A percentile compares a stretch with the other conserved stretches of the same genome.
Evolutionary conservation across 2,329 filamentous ascomycete genomes (phyloP).

Genomic region (Xylariaceae sp.): DNA sequence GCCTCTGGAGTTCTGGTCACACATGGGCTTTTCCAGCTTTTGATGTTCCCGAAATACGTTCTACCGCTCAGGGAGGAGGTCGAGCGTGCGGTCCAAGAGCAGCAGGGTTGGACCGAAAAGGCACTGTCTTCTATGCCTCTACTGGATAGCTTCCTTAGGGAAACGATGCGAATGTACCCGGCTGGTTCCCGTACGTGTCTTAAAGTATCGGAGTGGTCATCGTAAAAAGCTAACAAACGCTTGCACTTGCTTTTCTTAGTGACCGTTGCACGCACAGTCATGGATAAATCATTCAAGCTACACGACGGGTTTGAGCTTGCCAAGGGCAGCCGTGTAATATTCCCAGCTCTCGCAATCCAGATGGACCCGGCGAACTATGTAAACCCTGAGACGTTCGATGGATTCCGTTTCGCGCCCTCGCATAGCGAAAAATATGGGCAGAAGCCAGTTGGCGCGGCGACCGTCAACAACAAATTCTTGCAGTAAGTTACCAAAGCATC

Average conservation of each 20-base stretch:
- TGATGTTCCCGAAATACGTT: not conserved
- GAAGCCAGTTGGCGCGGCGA: too few relatives aligned
- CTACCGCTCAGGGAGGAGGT: not conserved
- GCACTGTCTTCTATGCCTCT: not conserved
- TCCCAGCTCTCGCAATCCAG: conserved; percentile 3
- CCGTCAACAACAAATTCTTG: too few relatives aligned
- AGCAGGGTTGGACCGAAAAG: conserved; percentile 1
- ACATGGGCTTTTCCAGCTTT: not conserved
- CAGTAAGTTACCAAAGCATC: too few relatives aligned
- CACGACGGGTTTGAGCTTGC: conserved; percentile 4
- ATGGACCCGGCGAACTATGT: not conserved
- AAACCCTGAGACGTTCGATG: not conserved
- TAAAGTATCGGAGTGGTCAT: too few relatives aligned
- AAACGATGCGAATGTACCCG: conserved; percentile 1
- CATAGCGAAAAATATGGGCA: too few relatives aligned
- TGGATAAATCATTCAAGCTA: conserved; percentile 1
- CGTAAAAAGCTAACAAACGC: too few relatives aligned
- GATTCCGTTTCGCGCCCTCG: not conserved
- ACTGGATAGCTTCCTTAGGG: conserved; percentile 7
- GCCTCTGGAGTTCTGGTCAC: conserved; percentile 4
- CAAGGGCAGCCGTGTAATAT: not conserved
- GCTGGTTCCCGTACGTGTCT: conserved; percentile 3
- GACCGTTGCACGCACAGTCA: conserved; percentile 8
- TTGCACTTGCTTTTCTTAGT: conserved; percentile 1
- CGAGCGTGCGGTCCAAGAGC: not conserved